phyloP scores from a whole-genome alignment of 1,284 basidiomycete genomes.

The Omphalotus olearius region DNA sequence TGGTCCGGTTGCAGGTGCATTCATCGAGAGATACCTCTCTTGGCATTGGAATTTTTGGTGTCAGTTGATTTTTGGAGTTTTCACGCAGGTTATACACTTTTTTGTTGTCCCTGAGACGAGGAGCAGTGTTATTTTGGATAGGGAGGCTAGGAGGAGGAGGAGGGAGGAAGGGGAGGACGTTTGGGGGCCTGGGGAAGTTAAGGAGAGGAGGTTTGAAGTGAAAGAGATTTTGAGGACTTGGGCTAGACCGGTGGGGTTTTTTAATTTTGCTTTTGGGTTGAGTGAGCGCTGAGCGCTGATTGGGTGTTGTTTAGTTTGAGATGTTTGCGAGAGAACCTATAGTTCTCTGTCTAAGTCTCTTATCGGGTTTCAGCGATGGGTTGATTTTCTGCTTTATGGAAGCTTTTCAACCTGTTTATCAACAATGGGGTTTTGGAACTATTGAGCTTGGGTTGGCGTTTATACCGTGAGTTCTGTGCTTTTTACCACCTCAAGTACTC shows the following conservation, averaged over 20 bases:
- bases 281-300: too few relatives aligned
- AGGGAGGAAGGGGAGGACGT: conserved; percentile 7
- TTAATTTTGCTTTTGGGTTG: not conserved
- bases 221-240: conserved; percentile 6
- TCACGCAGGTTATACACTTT: conserved; percentile 15
- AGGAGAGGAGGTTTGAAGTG: conserved; percentile 6
- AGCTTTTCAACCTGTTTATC: conserved; percentile 15
- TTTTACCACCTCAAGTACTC: not conserved
- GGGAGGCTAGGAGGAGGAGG: conserved; percentile 16
- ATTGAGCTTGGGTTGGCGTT: conserved; percentile 15
- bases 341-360: conserved; percentile 18
- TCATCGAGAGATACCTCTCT: conserved; percentile 12
- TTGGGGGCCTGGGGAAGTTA: conserved; percentile 7
- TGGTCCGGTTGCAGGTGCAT: conserved; percentile 17
- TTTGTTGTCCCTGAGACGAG: conserved; percentile 16
- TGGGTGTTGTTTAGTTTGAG: conserved; percentile 10
- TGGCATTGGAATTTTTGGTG: conserved; percentile 20
- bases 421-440: conserved; percentile 16
- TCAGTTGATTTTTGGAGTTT: conserved; percentile 17
- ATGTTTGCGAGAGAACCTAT: conserved; percentile 19
- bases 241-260: conserved; percentile 2
- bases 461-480: conserved; percentile 13
- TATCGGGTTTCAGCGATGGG: conserved; percentile 17
- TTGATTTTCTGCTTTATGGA: conserved; percentile 20
- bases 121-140: conserved; percentile 14